Conservation (phyloP, 2,329 filamentous ascomycete genomes). For the Aquanectria penicillioides region DNA sequence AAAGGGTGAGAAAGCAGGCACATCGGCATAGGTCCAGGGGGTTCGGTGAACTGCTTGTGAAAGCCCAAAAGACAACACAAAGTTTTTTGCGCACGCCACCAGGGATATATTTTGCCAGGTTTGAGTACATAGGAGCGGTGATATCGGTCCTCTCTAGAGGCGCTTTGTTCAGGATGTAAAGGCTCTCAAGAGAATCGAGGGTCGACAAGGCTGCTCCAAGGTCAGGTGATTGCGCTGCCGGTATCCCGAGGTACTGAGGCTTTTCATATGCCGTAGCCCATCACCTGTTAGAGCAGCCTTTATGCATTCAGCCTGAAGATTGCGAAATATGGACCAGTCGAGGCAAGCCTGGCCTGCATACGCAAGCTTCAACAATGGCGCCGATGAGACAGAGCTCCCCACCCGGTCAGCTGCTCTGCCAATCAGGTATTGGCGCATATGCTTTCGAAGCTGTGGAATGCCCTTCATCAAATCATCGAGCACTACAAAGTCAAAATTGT, state of each 20-base stretch:
- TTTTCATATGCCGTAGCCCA: background rate
- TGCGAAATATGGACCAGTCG: background rate
- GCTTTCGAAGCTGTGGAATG: background rate
- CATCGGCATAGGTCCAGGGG: background rate
- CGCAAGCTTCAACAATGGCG: conserved; percentile 4
- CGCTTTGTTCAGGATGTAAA: conserved; percentile 10
- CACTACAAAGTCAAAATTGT: background rate
- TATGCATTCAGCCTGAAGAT: background rate
- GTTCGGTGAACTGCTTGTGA: conserved; percentile 4
- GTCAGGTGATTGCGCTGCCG: background rate
- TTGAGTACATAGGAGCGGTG: background rate
- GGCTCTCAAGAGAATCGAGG: background rate
- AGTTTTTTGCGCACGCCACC: background rate
- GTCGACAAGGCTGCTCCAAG: conserved; percentile 5
- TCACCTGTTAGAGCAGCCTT: background rate
- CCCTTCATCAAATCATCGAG: background rate
- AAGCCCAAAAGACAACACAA: conserved; percentile 11
- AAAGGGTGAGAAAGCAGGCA: background rate
- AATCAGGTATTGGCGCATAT: background rate
- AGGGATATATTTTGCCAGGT: background rate
- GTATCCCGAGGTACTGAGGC: background rate
- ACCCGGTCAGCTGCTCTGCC: background rate
- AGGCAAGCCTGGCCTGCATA: background rate
- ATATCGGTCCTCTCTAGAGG: background rate
- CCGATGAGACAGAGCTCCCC: background rate